Evolutionary conservation across 352 stramenopile genomes (phyloP), one percentile per base, ranked within the genome.

Genomic region (Halophytophthora batemanensis): DNA sequence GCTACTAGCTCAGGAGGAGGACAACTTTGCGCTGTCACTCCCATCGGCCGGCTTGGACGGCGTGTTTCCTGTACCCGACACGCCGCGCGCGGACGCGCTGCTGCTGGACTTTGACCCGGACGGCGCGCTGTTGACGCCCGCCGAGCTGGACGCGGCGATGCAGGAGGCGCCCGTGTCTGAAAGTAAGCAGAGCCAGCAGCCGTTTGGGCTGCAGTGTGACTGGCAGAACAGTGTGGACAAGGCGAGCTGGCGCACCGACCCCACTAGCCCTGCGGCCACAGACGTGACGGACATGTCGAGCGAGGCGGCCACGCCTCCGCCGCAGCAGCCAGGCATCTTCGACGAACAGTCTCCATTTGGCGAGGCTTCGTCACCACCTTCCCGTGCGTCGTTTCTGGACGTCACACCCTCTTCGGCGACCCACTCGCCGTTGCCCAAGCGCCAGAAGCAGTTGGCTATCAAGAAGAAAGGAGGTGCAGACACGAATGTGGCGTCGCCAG

Each of bases 201-300:
- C 4, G 4, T 31, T 31, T 31, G 25, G 25, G 25, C 8, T 31
- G 25, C 25, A 31, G 25, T 31, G 25, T 8, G 25, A 31, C 25
- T 31, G 25, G 25, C 25, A 31, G 25, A 4, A 31, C 25, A 8
- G 25, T 8, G 8, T 31, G 25, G 25, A 31, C 25, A 31, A 31
- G 25, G 25, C 25, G 25, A 31, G 25, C 25, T 31, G 25, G 25
- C 25, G 8, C 4, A 31, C 25, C 21, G 52, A 61, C 48, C 55
- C 56, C 11, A 53, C 50, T 38, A 82, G 68, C 45, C 68, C 66
- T 21, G 61, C 67, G 37, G 59, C 62, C 37, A 73, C 58, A 2
- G 75, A 83, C 34, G 72, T 77, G 40, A 78, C 71, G 17, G 68
- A 82, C 50, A 59, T 56, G 3, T 55, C 49, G 23, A 82, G 68